These are phyloP conservation scores for Anacardium occidentale DNA, from an alignment of 345 rosid genomes.

Conservation along the genomic window DNA sequence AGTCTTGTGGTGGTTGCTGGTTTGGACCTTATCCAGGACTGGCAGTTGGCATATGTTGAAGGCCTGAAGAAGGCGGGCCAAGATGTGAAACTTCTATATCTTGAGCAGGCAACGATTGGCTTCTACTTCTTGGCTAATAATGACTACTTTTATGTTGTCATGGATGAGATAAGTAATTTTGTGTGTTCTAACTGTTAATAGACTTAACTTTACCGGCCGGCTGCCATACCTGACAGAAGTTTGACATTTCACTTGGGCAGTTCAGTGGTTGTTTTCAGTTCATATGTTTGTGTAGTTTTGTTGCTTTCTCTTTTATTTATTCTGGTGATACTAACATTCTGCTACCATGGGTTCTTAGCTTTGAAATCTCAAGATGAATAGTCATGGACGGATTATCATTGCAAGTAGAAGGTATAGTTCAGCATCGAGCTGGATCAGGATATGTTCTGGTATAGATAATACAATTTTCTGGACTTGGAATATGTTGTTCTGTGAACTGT, in stretches of 20 bases:
- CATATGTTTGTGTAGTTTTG: conserved; percentile 31
- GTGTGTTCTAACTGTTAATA: conserved; percentile 44
- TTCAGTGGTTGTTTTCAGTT: conserved; percentile 30
- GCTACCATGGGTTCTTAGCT: conserved; percentile 17
- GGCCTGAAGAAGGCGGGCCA: conserved; percentile 75
- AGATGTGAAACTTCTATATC: conserved; percentile 59
- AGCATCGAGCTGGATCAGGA: conserved; percentile 40
- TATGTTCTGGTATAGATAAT: conserved; percentile 20
- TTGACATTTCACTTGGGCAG: conserved; percentile 31
- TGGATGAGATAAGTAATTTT: conserved; percentile 72
- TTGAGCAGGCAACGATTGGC: conserved; percentile 81
- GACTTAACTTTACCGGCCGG: conserved; percentile 33
- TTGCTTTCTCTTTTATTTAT: conserved; percentile 32
- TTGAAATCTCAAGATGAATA: conserved; percentile 19
- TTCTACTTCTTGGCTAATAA: conserved; percentile 86
- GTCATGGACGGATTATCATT: conserved; percentile 15
- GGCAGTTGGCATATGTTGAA: conserved; percentile 75
- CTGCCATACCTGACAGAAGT: conserved; percentile 32
- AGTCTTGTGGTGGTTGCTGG: conserved; percentile 87
- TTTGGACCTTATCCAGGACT: conserved; percentile 76
- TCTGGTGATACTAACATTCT: conserved; percentile 12
- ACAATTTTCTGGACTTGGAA: conserved; percentile 21
- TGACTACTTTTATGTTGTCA: conserved; percentile 63
- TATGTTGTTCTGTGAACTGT: conserved; percentile 27
- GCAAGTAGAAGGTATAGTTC: conserved; percentile 26